Base-by-base conservation (phyloP, 2,329 filamentous ascomycete genomes). In the Stemphylium vesicarium region DNA sequence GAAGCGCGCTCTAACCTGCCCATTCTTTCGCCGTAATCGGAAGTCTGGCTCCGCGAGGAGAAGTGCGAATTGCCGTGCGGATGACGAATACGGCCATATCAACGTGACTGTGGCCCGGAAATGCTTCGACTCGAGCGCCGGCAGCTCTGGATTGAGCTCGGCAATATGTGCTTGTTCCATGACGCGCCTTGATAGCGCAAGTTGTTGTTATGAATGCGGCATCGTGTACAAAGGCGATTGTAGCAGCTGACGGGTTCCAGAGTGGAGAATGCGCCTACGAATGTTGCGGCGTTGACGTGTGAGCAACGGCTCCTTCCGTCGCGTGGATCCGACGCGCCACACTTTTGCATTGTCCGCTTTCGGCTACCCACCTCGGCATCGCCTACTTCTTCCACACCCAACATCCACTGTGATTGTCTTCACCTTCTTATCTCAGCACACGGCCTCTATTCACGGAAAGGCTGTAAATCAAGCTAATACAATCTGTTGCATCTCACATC, bases 61-160 rank as follows among this genome's bases (percentile, higher is more conserved):
- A 45, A 97, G 87, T 22, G 91, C 88, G 63, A 92, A 84, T 35
- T 87, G 87, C 48, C 84, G 85, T 26, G 84, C 89, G 22, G 91
- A 86, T 18, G 89, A 89, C 61, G 90, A 96, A 75, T 91, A 97
- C 0, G 94, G 94, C 93, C 94, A 98, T 53, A 91, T 87, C 32
- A 98, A 85, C 8, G 92, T 94, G 18, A 97, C 85, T 13, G 90
- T 81, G 35, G 90, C 92, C 53, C 85, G 83, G 29, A 96, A 71
- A 16, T 71, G 66, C 61, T 71, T 71, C 15, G 70, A 67, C 16
- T 71, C 65, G 48, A 62, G 63, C 12, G 55, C 60, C 24, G 68
- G 57, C 15, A 73, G 67, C 49, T 69, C 60, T 36, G 73, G 74
- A 31, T 53, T 57, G 51, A 76, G 66, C 56, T 70, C 64, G 10